Evolutionary conservation across 2,329 filamentous ascomycete genomes (phyloP).

Genomic region (Venturia oleaginea): DNA sequence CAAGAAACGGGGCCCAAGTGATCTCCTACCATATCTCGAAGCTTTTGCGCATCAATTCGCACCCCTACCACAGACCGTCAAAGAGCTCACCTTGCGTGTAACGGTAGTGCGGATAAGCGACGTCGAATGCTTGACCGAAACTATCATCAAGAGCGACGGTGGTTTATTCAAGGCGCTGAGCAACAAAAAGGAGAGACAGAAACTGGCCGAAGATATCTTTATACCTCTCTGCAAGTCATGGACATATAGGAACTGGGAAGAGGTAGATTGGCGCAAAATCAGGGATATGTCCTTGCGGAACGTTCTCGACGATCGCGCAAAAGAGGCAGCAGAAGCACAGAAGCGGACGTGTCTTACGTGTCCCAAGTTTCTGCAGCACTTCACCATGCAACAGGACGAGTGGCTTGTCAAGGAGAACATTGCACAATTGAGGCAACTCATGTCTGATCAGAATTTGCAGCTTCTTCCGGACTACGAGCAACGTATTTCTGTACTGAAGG

Average conservation of each 20-base stretch:
- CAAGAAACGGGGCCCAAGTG: conserved; percentile 65
- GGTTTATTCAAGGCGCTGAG: conserved; percentile 30
- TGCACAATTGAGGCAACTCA: conserved; percentile 70
- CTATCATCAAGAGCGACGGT: conserved; percentile 44
- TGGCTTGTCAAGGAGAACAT: conserved; percentile 96
- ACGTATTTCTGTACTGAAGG: conserved; percentile 81
- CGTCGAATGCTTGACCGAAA: conserved; percentile 75
- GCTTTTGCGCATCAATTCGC: conserved; percentile 60
- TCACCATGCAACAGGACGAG: conserved; percentile 91
- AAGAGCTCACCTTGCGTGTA: conserved; percentile 59
- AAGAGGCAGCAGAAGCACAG: conserved; percentile 54
- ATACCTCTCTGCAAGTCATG: conserved; percentile 62
- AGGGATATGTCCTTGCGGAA: conserved; percentile 77
- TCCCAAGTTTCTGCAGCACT: conserved; percentile 81
- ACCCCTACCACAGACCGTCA: conserved; percentile 55
- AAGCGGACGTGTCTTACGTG: conserved; percentile 60
- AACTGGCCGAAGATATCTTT: conserved; percentile 60
- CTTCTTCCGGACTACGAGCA: conserved; percentile 95
- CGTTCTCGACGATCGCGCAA: conserved; percentile 60
- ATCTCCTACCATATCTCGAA: conserved; percentile 75
- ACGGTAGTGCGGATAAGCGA: conserved; percentile 64
- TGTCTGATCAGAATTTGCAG: conserved; percentile 94
- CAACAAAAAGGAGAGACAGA: conserved; percentile 38
- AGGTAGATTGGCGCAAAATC: conserved; percentile 72
- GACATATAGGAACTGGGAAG: conserved; percentile 68